These are phyloP conservation scores for Rhodotorula sp. DNA, from an alignment of 1,284 basidiomycete genomes.

Conservation along the genomic window DNA sequence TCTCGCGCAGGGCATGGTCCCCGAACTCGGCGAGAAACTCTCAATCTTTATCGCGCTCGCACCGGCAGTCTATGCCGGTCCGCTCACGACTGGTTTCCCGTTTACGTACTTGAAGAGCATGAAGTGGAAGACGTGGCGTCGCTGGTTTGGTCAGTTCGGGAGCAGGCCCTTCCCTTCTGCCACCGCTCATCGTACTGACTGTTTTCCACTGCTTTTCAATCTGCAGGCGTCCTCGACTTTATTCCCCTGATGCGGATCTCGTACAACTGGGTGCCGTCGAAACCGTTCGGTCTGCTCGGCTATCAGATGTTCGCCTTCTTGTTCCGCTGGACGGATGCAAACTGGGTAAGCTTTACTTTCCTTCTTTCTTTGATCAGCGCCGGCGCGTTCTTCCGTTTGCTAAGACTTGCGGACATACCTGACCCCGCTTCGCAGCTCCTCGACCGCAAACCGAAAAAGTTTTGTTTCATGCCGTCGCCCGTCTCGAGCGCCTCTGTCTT, in stretches of 20 bases:
- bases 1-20: conserved; percentile 58
- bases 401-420: neutral
- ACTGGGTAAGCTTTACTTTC: conserved; percentile 55
- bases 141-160: conserved; percentile 55
- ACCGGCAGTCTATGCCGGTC: conserved; percentile 63
- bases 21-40: conserved; percentile 58
- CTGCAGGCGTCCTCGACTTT: conserved; percentile 59
- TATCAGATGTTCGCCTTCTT: conserved; percentile 65
- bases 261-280: conserved; percentile 59
- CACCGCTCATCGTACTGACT: no score
- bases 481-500: conserved; percentile 52
- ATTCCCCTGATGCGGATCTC: conserved; percentile 62
- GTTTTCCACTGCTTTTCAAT: no score
- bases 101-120: conserved; percentile 57
- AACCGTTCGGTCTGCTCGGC: conserved; percentile 52
- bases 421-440: conserved; percentile 47
- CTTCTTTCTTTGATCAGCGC: neutral
- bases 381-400: neutral
- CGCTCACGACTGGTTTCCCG: conserved; percentile 61
- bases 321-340: conserved; percentile 63
- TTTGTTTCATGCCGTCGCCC: conserved; percentile 63
- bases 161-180: neutral
- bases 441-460: conserved; percentile 62
- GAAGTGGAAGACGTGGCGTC: conserved; percentile 59
- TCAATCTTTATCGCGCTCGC: conserved; percentile 62